Evolutionary conservation across 768 basidiomycete species (phyloP).

Genomic region (Boletus fagicola): DNA sequence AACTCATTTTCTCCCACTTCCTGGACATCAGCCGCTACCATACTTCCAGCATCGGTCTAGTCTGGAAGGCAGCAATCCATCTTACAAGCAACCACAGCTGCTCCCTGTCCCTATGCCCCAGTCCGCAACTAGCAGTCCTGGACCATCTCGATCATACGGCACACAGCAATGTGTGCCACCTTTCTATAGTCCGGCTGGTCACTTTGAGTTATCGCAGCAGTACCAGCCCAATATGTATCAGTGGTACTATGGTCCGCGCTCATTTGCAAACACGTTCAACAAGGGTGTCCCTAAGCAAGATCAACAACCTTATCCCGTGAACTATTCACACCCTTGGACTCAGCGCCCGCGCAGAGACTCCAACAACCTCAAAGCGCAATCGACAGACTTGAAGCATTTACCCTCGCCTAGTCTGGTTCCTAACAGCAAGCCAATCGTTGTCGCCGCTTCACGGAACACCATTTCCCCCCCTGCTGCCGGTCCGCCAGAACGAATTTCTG

Average conservation of each 20-base stretch:
- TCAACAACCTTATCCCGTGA: conserved; percentile 32
- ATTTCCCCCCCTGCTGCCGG: background rate
- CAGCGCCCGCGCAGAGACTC: conserved; percentile 22
- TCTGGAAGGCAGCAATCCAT: conserved; percentile 33
- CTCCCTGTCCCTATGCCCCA: conserved; percentile 24
- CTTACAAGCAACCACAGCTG: conserved; percentile 21
- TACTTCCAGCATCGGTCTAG: conserved; percentile 40
- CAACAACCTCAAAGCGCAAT: conserved; percentile 17
- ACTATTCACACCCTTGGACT: conserved; percentile 27
- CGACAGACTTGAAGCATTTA: conserved; percentile 7
- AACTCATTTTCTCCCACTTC: conserved; percentile 42
- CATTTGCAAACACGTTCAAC: conserved; percentile 27
- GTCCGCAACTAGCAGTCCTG: conserved; percentile 22
- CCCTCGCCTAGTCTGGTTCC: conserved; percentile 8
- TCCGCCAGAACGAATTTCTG: conserved; percentile 2
- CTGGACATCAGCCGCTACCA: conserved; percentile 33
- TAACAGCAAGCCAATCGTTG: background rate
- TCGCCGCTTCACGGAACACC: background rate
- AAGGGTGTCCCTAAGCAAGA: conserved; percentile 31
- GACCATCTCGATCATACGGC: conserved; percentile 21
- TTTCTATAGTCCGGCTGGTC: conserved; percentile 31
- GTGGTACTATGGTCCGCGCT: conserved; percentile 48
- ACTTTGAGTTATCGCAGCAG: conserved; percentile 39
- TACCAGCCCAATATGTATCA: conserved; percentile 40
- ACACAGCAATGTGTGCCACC: conserved; percentile 15